phyloP scores from a whole-genome alignment of 2,329 filamentous ascomycete species.

The Sordariomycetes sp. region DNA sequence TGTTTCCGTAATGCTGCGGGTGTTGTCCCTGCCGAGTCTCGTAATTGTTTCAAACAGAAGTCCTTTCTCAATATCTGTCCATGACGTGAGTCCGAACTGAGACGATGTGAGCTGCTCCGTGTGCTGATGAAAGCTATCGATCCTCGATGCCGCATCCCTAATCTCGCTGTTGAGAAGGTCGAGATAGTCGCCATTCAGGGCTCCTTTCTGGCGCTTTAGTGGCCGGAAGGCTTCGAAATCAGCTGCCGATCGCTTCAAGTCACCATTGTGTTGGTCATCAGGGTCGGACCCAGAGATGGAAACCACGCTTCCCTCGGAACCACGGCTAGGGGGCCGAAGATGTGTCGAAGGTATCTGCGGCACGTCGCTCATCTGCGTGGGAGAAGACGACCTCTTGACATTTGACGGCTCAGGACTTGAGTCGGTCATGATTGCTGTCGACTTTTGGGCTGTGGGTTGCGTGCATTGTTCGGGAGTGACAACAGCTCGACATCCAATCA shows the following conservation, averaged over 20 bases:
- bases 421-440: too few relatives aligned
- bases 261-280: too few relatives aligned
- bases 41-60: constrained; percentile 57
- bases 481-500: too few relatives aligned
- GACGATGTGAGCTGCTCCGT: constrained; percentile 20
- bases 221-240: constrained; percentile 8
- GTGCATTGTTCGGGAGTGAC: too few relatives aligned
- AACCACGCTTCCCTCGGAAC: too few relatives aligned
- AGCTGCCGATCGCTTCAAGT: constrained; percentile 1
- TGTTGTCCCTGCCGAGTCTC: constrained; percentile 53
- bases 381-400: too few relatives aligned
- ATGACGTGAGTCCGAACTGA: constrained; percentile 62
- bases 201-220: constrained; percentile 28
- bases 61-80: constrained; percentile 64
- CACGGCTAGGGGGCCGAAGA: too few relatives aligned
- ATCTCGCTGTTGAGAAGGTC: constrained; percentile 48
- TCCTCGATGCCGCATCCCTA: constrained; percentile 34
- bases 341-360: too few relatives aligned
- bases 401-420: too few relatives aligned
- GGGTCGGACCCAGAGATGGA: too few relatives aligned
- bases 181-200: constrained; percentile 37
- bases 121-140: constrained; percentile 17
- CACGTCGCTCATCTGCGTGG: too few relatives aligned
- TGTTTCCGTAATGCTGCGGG: constrained; percentile 50
- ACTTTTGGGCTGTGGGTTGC: too few relatives aligned